Evolutionary conservation across 768 basidiomycete genomes (phyloP).

Genomic region (Termitomyces sp.): DNA sequence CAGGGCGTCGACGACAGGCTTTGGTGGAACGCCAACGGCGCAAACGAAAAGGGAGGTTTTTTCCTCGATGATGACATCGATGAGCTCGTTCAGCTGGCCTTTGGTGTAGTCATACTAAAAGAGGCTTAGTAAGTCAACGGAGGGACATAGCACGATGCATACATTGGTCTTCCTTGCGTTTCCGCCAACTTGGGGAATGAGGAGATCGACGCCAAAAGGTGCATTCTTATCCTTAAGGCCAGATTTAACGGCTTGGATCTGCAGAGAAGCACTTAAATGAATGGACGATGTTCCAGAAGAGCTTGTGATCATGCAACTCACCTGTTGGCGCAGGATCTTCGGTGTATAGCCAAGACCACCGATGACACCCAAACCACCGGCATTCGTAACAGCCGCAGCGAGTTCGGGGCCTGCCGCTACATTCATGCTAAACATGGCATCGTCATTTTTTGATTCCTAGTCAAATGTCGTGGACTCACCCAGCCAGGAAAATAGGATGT

Average conservation of each 20-base stretch:
- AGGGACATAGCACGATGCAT: slow-evolving; percentile 11
- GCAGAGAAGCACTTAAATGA: slow-evolving; percentile 2
- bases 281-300: not conserved
- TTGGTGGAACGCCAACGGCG: slow-evolving; percentile 84
- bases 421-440: slow-evolving; percentile 31
- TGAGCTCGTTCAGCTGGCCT: slow-evolving; percentile 75
- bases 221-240: slow-evolving; percentile 66
- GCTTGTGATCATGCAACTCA: slow-evolving; percentile 22
- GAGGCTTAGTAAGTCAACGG: not conserved
- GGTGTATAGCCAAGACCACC: slow-evolving; percentile 87
- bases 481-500: slow-evolving; percentile 85
- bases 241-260: slow-evolving; percentile 73
- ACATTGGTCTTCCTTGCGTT: slow-evolving; percentile 90
- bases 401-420: slow-evolving; percentile 63
- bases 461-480: slow-evolving; percentile 24
- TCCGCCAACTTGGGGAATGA: slow-evolving; percentile 84
- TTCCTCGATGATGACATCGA: slow-evolving; percentile 91
- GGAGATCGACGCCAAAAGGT: slow-evolving; percentile 89
- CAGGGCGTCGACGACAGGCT: slow-evolving; percentile 69
- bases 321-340: slow-evolving; percentile 73
- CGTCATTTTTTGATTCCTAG: not conserved
- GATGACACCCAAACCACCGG: slow-evolving; percentile 89
- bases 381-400: slow-evolving; percentile 91
- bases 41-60: slow-evolving; percentile 86
- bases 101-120: slow-evolving; percentile 81